A percentile compares a stretch with the other conserved stretches of the same genome.
phyloP scores from a whole-genome alignment of 2,329 filamentous ascomycete species.

The Zalaria sp. region DNA sequence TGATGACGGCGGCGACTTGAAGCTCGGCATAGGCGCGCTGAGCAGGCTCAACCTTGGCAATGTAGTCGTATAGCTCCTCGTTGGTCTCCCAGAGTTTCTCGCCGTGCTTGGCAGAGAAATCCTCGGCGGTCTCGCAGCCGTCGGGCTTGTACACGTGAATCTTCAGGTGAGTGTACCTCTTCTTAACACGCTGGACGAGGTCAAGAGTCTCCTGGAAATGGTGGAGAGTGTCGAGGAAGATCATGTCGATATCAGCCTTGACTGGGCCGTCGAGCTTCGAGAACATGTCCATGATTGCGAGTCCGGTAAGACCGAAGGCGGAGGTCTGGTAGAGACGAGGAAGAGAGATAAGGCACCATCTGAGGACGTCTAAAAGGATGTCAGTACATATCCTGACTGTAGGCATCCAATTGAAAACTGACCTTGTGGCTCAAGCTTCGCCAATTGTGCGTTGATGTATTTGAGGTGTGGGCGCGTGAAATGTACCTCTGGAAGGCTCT shows the following conservation, averaged over 20 bases:
- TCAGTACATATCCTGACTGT: conserved; percentile 11
- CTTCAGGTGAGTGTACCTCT: conserved; percentile 62
- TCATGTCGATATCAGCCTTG: conserved; percentile 37
- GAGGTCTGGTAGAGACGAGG: conserved; percentile 59
- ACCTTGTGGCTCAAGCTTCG: conserved; percentile 70
- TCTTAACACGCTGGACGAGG: conserved; percentile 51
- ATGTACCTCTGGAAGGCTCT: conserved; percentile 58
- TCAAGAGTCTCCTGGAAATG: conserved; percentile 37
- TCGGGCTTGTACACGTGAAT: conserved; percentile 85
- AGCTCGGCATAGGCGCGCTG: conserved; percentile 82
- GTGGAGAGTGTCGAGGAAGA: conserved; percentile 41
- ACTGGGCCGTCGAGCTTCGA: conserved; percentile 54
- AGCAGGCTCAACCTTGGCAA: conserved; percentile 94
- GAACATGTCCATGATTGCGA: conserved; percentile 49
- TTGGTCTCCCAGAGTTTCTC: conserved; percentile 71
- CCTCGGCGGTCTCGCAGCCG: conserved; percentile 53
- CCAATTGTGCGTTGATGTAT: conserved; percentile 80
- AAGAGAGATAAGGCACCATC: conserved; percentile 82
- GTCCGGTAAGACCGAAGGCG: conserved; percentile 36
- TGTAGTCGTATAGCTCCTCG: conserved; percentile 86
- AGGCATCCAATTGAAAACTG: conserved; percentile 11
- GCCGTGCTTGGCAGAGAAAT: conserved; percentile 76
- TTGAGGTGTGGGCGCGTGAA: conserved; percentile 81
- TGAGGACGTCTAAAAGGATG: conserved; percentile 54
- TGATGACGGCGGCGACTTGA: conserved; percentile 78